Evolutionary conservation across 306 rosid genomes (phyloP).

Genomic region (Castanea crenata): DNA sequence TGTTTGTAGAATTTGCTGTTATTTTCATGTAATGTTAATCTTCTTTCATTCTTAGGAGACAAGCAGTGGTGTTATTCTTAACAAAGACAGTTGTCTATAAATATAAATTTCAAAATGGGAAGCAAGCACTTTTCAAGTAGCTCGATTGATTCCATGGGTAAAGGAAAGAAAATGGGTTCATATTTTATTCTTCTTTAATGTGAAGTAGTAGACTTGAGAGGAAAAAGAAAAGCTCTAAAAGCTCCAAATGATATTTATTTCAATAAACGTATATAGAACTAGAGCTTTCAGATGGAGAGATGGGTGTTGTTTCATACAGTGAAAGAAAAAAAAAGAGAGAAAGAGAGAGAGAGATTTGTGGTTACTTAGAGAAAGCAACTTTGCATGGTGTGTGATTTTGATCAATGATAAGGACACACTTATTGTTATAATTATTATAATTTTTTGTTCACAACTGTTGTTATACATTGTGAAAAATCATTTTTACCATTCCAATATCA

Average conservation of each 20-base stretch:
- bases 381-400: constrained; percentile 2
- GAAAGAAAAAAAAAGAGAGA: not conserved
- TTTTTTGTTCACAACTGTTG: too few relatives aligned
- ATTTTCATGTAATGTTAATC: constrained; percentile 24
- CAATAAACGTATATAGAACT: constrained; percentile 14
- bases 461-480: too few relatives aligned
- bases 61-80: constrained; percentile 43
- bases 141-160: constrained; percentile 39
- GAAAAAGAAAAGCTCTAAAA: constrained; percentile 5
- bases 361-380: constrained; percentile 18
- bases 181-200: constrained; percentile 27
- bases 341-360: too few relatives aligned
- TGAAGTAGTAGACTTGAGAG: constrained; percentile 35
- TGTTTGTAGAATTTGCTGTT: constrained; percentile 23
- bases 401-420: too few relatives aligned
- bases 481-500: too few relatives aligned
- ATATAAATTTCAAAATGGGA: constrained; percentile 33
- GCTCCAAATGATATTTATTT: constrained; percentile 13
- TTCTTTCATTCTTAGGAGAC: constrained; percentile 53
- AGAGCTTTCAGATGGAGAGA: constrained; percentile 24
- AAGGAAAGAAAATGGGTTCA: constrained; percentile 29
- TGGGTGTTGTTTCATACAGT: not conserved
- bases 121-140: constrained; percentile 24
- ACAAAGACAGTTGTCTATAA: constrained; percentile 66
- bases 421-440: too few relatives aligned